Evolutionary conservation across 2,329 filamentous ascomycete genomes (phyloP).

Genomic region (Ascosphaera aggregata): DNA sequence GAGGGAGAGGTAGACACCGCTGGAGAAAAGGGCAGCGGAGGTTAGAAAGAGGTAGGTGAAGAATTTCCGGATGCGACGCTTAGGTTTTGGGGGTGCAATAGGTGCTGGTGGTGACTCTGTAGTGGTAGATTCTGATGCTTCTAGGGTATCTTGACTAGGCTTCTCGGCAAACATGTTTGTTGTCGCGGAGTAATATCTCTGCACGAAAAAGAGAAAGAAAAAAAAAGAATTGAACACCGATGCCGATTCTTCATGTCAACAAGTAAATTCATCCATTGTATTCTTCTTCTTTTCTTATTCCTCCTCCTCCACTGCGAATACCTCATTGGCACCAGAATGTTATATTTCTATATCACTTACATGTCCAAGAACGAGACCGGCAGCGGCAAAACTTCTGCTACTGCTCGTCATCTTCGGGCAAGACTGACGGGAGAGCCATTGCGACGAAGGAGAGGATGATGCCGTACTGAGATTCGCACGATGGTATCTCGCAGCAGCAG

Average conservation of each 20-base stretch:
- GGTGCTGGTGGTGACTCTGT: constrained; percentile 20
- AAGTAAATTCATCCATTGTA: constrained; percentile 3
- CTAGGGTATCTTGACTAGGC: constrained; percentile 21
- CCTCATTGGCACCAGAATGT: background rate
- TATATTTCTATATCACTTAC: no score
- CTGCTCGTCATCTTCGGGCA: background rate
- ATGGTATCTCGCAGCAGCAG: no score
- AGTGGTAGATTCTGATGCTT: constrained; percentile 19
- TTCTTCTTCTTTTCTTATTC: background rate
- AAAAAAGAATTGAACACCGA: background rate
- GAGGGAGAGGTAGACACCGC: constrained; percentile 79
- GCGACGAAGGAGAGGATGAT: background rate
- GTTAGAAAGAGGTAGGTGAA: constrained; percentile 56
- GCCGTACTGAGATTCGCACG: background rate
- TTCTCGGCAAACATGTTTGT: constrained; percentile 1
- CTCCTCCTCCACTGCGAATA: background rate
- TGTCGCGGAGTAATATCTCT: constrained; percentile 27
- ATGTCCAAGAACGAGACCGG: background rate
- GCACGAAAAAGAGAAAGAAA: constrained; percentile 1
- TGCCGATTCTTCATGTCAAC: background rate
- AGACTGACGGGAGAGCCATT: background rate
- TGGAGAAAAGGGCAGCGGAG: constrained; percentile 55
- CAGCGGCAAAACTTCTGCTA: background rate
- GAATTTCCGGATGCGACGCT: constrained; percentile 51
- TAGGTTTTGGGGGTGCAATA: constrained; percentile 34